These are phyloP conservation scores for Candida frijolesensis DNA, from an alignment of 1,139 yeast species.

Conservation along the genomic window DNA sequence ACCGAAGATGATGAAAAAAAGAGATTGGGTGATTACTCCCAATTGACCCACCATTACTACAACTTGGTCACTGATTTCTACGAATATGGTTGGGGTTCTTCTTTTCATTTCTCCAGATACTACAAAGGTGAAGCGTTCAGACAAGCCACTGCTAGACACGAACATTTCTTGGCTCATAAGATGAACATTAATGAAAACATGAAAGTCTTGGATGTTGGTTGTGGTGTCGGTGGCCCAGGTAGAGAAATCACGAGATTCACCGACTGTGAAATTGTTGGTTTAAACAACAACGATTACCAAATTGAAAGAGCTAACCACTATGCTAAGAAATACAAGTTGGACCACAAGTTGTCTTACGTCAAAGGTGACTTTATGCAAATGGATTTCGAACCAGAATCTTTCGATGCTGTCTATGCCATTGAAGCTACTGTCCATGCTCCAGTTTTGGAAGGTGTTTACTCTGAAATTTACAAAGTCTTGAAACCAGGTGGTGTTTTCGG, in stretches of 20 bases:
- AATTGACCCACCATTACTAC: constrained; percentile 92
- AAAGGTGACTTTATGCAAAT: constrained; percentile 99
- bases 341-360: constrained; percentile 77
- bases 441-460: constrained; percentile 90
- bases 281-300: constrained; percentile 97
- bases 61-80: constrained; percentile 95
- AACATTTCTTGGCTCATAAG: constrained; percentile 88
- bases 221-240: constrained; percentile 99
- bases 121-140: constrained; percentile 91
- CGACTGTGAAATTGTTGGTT: constrained; percentile 82
- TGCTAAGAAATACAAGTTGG: constrained; percentile 66
- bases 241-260: constrained; percentile 94
- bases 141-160: constrained; percentile 97
- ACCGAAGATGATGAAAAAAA: constrained; percentile 73
- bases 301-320: constrained; percentile 88
- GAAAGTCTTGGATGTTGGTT: constrained; percentile 96
- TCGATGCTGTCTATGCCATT: constrained; percentile 97
- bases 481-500: constrained; percentile 98
- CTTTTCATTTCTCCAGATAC: constrained; percentile 97
- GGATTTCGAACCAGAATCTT: constrained; percentile 88
- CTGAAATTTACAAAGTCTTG: constrained; percentile 91
- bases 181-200: constrained; percentile 77
- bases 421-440: constrained; percentile 99
- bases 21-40: constrained; percentile 83
- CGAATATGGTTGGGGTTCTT: constrained; percentile 99